Conservation (phyloP, 1,284 basidiomycete species). For the Ustilago xerochloae region DNA sequence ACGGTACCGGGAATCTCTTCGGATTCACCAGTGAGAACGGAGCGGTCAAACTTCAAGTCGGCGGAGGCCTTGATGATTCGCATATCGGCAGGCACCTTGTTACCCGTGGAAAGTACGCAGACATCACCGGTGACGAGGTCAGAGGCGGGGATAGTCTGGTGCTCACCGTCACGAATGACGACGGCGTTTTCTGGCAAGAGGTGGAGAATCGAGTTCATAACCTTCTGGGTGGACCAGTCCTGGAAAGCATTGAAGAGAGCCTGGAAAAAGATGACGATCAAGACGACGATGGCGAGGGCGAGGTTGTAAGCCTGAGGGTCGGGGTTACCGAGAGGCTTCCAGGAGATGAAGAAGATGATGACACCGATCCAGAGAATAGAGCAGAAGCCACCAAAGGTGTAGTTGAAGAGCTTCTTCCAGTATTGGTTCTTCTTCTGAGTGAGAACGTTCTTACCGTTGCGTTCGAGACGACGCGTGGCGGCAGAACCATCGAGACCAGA, state of each 20-base stretch:
- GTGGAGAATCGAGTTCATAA: constrained; percentile 71
- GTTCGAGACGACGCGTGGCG: constrained; percentile 71
- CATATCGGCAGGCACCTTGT: constrained; percentile 71
- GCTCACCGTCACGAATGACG: constrained; percentile 75
- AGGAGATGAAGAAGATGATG: constrained; percentile 72
- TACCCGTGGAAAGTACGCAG: constrained; percentile 71
- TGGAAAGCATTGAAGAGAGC: constrained; percentile 72
- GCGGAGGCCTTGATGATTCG: constrained; percentile 69
- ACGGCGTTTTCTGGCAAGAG: constrained; percentile 73
- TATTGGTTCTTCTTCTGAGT: constrained; percentile 72
- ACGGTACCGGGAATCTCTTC: constrained; percentile 73
- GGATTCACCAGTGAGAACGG: constrained; percentile 75
- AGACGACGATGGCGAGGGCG: constrained; percentile 68
- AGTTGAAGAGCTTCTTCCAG: constrained; percentile 72
- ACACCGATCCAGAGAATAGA: constrained; percentile 74
- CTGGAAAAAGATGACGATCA: constrained; percentile 70
- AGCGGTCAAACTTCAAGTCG: constrained; percentile 75
- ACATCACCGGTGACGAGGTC: constrained; percentile 78
- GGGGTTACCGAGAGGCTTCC: constrained; percentile 72
- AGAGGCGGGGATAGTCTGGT: constrained; percentile 74
- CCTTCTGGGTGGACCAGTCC: constrained; percentile 42
- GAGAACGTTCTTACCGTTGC: constrained; percentile 72
- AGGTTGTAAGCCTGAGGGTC: constrained; percentile 72
- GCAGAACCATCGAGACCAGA: constrained; percentile 72
- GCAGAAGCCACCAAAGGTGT: constrained; percentile 74